Evolutionary conservation across 495 filamentous ascomycete genomes (phyloP).

Genomic region (Neurospora sp.): DNA sequence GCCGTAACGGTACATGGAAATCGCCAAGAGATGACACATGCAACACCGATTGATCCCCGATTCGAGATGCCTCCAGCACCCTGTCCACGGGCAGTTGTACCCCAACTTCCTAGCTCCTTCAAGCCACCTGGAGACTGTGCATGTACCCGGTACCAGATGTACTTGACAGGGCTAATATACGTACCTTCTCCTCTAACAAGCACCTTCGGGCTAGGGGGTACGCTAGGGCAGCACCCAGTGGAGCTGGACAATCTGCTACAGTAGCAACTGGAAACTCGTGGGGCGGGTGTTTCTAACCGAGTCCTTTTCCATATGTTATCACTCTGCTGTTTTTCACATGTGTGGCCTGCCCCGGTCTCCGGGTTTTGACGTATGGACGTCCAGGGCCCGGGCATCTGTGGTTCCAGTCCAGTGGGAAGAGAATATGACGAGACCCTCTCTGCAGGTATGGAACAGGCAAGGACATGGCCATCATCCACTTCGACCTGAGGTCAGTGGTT

Average conservation of each 20-base stretch:
- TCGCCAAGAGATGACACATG: not conserved
- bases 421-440: not conserved
- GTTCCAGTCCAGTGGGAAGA: not conserved
- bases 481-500: not conserved
- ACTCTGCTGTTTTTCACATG: not conserved
- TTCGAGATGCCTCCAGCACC: not conserved
- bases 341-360: not conserved
- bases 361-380: not conserved
- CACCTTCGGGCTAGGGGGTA: not conserved
- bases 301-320: not conserved
- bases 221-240: not conserved
- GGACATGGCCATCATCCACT: not conserved
- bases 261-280: not conserved
- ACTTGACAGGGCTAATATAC: not conserved
- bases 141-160: not conserved
- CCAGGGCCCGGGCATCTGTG: not conserved
- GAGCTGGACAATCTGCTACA: not conserved
- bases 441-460: not conserved
- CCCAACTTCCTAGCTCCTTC: not conserved
- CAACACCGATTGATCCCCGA: not conserved
- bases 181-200: not conserved
- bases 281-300: not conserved
- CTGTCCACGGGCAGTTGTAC: not conserved
- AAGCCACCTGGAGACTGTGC: not conserved
- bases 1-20: not conserved